Evolutionary conservation across 2,329 filamentous ascomycete genomes (phyloP), one percentile per base, ranked within the genome.

Genomic region (Aspergillus sp.): DNA sequence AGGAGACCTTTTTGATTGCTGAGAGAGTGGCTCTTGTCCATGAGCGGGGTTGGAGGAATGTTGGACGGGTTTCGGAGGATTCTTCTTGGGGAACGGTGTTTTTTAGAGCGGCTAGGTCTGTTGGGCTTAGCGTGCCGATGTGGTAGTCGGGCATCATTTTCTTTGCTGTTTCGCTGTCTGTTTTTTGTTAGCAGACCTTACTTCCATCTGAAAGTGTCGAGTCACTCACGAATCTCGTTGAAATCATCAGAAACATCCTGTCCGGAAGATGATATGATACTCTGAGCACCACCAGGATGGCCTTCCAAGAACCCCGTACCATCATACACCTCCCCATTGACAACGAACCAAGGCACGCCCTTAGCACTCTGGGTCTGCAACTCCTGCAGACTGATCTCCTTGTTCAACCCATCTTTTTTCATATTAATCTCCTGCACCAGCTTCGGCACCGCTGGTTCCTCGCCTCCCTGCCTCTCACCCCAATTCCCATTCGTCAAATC

Each of bases 91-190:
- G 10, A 12, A 71, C 64, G 22, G 70, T 70, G 47, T 72, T 67
- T 12, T 75, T 71, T 2, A 93, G 75, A 0, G 74, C 62, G 35
- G 74, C 71, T 5, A 75, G 73, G 1, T 83, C 80, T 17, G 73
- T 73, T 54, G 81, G 72, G 56, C 87, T 81, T 10, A 95, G 77
- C 0, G 82, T 82, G 44, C 90, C 90, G 54, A 96, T 83, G 66
- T 96, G 90, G 62, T 95, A 94, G 41, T 78, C 69, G 9, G 80
- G 78, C 85, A 96, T 90, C 89, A 95, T 95, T 15, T 77, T 79
- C 70, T 94, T 95, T 30, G 90, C 90, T 13, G 87, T 95, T 71
- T 95, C 90, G 64, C 86, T 90, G 65, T 95, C 88, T 91, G 61
- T 48, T n/a, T 5, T 12, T 17, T 22, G 37, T 39, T 12, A 39